A percentile compares a stretch with the other conserved stretches of the same genome.
phyloP scores from a whole-genome alignment of 78 protist genomes.

The Ministeria vibrans region DNA sequence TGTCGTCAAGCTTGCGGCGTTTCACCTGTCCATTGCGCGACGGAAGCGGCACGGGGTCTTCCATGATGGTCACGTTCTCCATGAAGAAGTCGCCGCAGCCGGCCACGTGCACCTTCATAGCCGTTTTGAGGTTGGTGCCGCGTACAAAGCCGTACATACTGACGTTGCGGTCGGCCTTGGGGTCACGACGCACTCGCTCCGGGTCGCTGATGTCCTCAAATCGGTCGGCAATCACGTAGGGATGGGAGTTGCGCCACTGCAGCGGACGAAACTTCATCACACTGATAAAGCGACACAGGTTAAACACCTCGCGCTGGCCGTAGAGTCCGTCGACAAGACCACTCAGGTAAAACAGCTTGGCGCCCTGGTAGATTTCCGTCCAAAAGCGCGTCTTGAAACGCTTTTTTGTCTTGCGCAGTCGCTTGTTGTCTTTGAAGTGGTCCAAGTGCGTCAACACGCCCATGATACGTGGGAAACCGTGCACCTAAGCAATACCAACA shows the following conservation, averaged over 20 bases:
- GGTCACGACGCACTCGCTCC: slow-evolving; percentile 46
- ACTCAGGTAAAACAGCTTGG: slow-evolving; percentile 92
- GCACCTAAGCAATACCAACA: too few relatives aligned
- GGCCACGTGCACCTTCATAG: slow-evolving; percentile 78
- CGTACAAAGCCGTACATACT: slow-evolving; percentile 86
- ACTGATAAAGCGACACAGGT: slow-evolving; percentile 92
- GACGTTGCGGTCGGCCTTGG: slow-evolving; percentile 39
- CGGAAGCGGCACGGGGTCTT: slow-evolving; percentile 96
- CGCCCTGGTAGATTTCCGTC: slow-evolving; percentile 95
- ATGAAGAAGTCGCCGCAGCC: slow-evolving; percentile 93
- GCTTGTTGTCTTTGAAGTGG: slow-evolving; percentile 62
- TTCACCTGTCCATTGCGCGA: not conserved
- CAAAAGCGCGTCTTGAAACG: slow-evolving; percentile 84
- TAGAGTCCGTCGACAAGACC: slow-evolving; percentile 82
- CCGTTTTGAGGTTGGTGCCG: slow-evolving; percentile 81
- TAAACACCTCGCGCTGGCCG: slow-evolving; percentile 76
- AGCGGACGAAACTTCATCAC: slow-evolving; percentile 83
- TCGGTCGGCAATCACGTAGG: slow-evolving; percentile 87
- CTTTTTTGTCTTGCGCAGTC: slow-evolving; percentile 76
- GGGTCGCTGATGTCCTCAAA: slow-evolving; percentile 90
- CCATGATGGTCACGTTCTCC: slow-evolving; percentile 43
- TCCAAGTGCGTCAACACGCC: slow-evolving; percentile 98
- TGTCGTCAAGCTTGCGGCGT: too few relatives aligned
- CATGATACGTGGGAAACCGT: slow-evolving; percentile 94
- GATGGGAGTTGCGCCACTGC: slow-evolving; percentile 91